Evolutionary conservation across 768 basidiomycete genomes (phyloP).

Genomic region (Porphyrellus cyaneotinctus): DNA sequence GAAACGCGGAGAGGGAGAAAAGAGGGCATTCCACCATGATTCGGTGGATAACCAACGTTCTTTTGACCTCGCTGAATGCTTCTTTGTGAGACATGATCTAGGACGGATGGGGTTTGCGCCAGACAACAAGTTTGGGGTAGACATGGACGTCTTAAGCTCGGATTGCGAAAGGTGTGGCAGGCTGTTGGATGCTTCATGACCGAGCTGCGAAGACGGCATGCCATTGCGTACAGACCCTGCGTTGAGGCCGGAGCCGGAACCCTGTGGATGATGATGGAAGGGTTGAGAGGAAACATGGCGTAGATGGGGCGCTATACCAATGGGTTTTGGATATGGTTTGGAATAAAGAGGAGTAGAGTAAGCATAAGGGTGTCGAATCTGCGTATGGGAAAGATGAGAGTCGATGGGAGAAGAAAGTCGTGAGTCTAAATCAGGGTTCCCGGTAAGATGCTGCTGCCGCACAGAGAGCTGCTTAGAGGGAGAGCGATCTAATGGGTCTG

Average conservation of each 20-base stretch:
- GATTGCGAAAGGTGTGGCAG: background rate
- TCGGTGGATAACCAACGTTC: conserved; percentile 71
- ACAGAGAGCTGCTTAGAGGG: conserved; percentile 16
- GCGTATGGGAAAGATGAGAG: conserved; percentile 22
- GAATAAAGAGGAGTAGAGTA: conserved; percentile 32
- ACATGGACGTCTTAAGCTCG: conserved; percentile 51
- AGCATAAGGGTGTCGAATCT: conserved; percentile 49
- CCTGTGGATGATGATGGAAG: conserved; percentile 16
- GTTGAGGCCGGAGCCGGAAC: background rate
- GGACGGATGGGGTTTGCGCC: conserved; percentile 4
- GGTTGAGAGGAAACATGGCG: conserved; percentile 26
- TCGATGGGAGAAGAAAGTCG: conserved; percentile 13
- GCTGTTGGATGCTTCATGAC: background rate
- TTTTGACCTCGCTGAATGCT: conserved; percentile 31
- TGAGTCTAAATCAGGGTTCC: conserved; percentile 19
- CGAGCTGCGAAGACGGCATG: conserved; percentile 7
- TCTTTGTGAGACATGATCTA: conserved; percentile 18
- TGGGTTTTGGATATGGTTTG: background rate
- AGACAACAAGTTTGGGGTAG: conserved; percentile 59
- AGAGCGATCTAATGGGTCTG: conserved; percentile 10
- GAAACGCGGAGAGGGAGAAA: conserved; percentile 74
- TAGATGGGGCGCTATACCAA: conserved; percentile 4
- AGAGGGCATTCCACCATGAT: conserved; percentile 76
- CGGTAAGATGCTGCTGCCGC: conserved; percentile 13
- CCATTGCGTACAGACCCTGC: background rate